phyloP scores from a whole-genome alignment of 2,329 filamentous ascomycete species.

The Colletotrichum horii region DNA sequence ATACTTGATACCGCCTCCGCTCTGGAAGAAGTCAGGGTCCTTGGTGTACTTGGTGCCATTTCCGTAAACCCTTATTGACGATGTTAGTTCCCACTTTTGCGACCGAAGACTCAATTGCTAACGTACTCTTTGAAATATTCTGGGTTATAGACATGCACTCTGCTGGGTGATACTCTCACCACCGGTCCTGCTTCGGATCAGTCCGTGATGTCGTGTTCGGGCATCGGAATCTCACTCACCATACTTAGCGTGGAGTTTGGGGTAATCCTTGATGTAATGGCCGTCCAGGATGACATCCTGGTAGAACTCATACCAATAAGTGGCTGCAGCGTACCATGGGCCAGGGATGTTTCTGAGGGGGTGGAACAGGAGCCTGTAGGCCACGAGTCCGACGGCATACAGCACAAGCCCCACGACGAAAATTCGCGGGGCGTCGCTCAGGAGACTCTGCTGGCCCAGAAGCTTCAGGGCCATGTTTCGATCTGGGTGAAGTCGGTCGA shows the following conservation, averaged over 20 bases:
- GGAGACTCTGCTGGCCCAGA: neutral
- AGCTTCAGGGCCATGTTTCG: neutral
- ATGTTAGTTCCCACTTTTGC: neutral
- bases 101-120: neutral
- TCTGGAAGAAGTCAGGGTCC: constrained; percentile 1
- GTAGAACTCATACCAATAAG: constrained; percentile 31
- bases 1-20: constrained; percentile 4
- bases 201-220: neutral
- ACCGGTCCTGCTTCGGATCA: neutral
- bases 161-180: neutral
- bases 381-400: neutral
- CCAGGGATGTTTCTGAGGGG: constrained; percentile 33
- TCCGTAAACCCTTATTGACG: neutral
- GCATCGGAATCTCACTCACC: neutral
- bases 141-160: neutral
- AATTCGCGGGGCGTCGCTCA: neutral
- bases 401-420: neutral
- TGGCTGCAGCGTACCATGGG: constrained; percentile 30
- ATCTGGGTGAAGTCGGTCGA: neutral
- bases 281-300: constrained; percentile 7
- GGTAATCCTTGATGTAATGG: constrained; percentile 1
- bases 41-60: neutral
- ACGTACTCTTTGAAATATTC: neutral
- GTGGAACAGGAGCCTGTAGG: constrained; percentile 32
- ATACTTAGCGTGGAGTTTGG: neutral